Conservation (phyloP, 164 flowering plant species). For the Echeveria elegans region DNA sequence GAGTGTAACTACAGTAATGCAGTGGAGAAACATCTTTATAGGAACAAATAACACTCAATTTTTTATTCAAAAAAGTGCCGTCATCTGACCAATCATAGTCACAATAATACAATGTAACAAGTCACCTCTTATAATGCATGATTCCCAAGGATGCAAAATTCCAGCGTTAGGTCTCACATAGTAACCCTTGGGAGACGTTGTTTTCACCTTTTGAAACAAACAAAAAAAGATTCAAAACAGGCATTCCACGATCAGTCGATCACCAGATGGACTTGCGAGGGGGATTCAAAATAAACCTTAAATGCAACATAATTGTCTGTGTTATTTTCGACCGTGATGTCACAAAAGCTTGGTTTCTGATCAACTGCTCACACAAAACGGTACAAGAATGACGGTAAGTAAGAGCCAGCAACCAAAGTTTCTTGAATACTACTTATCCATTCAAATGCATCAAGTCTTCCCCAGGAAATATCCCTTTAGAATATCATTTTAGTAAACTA, state of each 20-base stretch:
- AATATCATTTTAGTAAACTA: too few species aligned
- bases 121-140: slow-evolving; percentile 70
- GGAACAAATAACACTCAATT: not conserved
- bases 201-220: slow-evolving; percentile 50
- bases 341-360: slow-evolving; percentile 72
- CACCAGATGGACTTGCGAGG: not conserved
- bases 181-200: slow-evolving; percentile 90
- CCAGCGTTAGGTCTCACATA: slow-evolving; percentile 89
- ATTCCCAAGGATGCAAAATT: slow-evolving; percentile 80
- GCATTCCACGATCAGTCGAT: too few species aligned
- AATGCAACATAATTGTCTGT: slow-evolving; percentile 84
- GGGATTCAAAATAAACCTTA: slow-evolving; percentile 37
- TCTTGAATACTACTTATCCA: not conserved
- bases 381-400: not conserved
- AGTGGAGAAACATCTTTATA: slow-evolving; percentile 8
- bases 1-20: slow-evolving; percentile 54
- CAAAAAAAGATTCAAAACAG: too few species aligned
- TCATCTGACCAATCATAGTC: not conserved
- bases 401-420: not conserved
- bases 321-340: slow-evolving; percentile 74
- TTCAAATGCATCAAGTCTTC: too few species aligned
- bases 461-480: too few species aligned
- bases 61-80: not conserved
- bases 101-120: slow-evolving; percentile 10
- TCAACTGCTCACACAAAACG: slow-evolving; percentile 48